Evolutionary conservation across 106 monocot genomes (phyloP), one percentile per base, ranked within the genome.

Genomic region (Dioscorea zingiberensis): DNA sequence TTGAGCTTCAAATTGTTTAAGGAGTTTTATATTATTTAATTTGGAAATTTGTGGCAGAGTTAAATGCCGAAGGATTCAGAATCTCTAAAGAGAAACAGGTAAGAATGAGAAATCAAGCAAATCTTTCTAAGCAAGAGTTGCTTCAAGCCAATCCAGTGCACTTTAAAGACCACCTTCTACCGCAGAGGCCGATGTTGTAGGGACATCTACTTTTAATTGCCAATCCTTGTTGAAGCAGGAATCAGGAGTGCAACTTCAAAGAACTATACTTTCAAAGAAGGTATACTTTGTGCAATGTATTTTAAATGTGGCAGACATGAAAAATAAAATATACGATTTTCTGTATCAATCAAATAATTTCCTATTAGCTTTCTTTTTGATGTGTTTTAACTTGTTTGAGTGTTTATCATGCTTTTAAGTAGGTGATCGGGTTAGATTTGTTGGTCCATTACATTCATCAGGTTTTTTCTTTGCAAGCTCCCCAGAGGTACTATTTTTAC

Each of bases 371-470:
- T 10, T 38, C n/a, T 38, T 38, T 38, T 6, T 8, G 10, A 0
- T 38, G 10, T 38, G 38, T n/a, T n/a, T n/a, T n/a, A 38, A 38
- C 38, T 27, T 9, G 13, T 73, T 64, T 23, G 18, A n/a, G 44
- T 58, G 48, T 58, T 59, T 38, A 4, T 27, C 38, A 67, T 25
- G n/a, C n/a, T n/a, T n/a, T 60, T 74, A 55, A 48, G 69, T 66
- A 97, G 95, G 95, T 70, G 95, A 97, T 70, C 73, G 87, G 74
- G 87, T 97, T 57, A 85, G 69, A 71, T 97, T 81, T 73, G 71
- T 91, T 26, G 94, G 87, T 46, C 55, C 84, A 19, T 27, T 73
- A 58, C 78, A 75, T 53, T 64, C 86, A 62, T 55, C 75, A 64
- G 90, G 90, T 44, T 74, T 71, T n/a, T 80, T 61, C 81, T 59